A percentile compares a stretch with the other conserved stretches of the same genome.
Evolutionary conservation across 202 grass and related monocot species (phyloP).

Genomic region (Zoysia matrella): DNA sequence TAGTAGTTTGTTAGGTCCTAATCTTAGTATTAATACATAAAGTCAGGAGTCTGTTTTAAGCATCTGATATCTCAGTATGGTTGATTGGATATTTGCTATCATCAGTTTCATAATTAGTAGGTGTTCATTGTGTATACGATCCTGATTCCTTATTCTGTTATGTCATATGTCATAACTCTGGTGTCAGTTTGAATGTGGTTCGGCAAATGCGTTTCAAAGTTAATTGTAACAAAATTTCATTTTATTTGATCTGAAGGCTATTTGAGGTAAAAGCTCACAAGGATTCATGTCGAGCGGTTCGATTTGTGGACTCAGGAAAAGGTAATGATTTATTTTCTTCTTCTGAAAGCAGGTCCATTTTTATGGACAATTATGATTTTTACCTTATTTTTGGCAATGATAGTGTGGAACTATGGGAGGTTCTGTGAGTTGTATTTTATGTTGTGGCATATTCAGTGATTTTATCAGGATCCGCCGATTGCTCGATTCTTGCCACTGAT

Average conservation of each 20-base stretch:
- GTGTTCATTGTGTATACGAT: no score
- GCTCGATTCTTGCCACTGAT: background rate
- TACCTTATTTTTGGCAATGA: no score
- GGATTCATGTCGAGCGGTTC: constrained; percentile 84
- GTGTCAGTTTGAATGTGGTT: background rate
- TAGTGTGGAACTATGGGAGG: background rate
- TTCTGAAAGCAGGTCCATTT: background rate
- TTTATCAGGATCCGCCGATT: constrained; percentile 36
- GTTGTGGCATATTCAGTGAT: constrained; percentile 55
- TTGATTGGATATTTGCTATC: background rate
- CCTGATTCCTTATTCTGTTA: no score
- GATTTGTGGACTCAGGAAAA: constrained; percentile 43
- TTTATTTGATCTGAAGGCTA: constrained; percentile 37
- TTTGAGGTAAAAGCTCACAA: constrained; percentile 53
- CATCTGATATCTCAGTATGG: background rate
- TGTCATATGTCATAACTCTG: no score
- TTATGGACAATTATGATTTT: background rate
- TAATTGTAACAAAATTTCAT: background rate
- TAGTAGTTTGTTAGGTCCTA: background rate
- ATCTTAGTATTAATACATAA: background rate
- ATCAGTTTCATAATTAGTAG: no score
- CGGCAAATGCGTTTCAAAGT: background rate
- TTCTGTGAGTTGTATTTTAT: constrained; percentile 1
- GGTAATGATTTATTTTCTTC: constrained; percentile 31
- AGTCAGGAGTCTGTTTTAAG: background rate